Conservation (phyloP, 148 eudicot genomes). For the Cornus suecica region DNA sequence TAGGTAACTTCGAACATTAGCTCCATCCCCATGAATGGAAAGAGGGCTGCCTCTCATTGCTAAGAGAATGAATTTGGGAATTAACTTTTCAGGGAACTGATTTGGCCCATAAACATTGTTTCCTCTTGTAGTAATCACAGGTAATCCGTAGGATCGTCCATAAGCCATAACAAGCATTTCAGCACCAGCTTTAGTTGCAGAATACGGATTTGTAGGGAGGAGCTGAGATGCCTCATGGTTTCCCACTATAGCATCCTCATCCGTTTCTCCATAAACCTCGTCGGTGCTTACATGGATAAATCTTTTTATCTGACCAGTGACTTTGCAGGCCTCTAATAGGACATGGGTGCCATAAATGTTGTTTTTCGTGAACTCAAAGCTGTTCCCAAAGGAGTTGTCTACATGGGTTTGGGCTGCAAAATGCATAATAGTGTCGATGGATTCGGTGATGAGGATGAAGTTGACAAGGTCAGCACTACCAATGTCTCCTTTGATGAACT, state of each 20-base stretch:
- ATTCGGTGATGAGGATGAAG: conserved; percentile 13
- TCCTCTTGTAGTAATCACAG: conserved; percentile 23
- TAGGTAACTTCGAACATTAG: conserved; percentile 19
- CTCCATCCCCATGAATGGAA: conserved; percentile 25
- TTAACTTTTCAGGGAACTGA: conserved; percentile 25
- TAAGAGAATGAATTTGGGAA: conserved; percentile 24
- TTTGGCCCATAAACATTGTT: conserved; percentile 26
- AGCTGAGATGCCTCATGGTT: conserved; percentile 19
- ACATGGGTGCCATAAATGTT: conserved; percentile 18
- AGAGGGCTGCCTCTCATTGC: conserved; percentile 21
- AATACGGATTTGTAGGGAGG: conserved; percentile 20
- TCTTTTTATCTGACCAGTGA: conserved; percentile 17
- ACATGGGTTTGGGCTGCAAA: conserved; percentile 23
- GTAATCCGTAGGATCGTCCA: conserved; percentile 14
- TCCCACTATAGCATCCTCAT: conserved; percentile 17
- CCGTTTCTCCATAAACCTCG: conserved; percentile 19
- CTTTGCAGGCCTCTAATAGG: conserved; percentile 17
- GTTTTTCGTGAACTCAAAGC: conserved; percentile 18
- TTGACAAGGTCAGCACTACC: conserved; percentile 17
- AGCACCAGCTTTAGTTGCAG: conserved; percentile 19
- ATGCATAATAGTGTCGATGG: conserved; percentile 17
- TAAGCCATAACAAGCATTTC: conserved; percentile 21
- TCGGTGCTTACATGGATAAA: conserved; percentile 19
- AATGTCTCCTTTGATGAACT: conserved; percentile 17
- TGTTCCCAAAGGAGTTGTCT: conserved; percentile 16